Evolutionary conservation across 805 yeast genomes (phyloP), one percentile per base, ranked within the genome.

Genomic region (Wickerhamomyces tratensis): DNA sequence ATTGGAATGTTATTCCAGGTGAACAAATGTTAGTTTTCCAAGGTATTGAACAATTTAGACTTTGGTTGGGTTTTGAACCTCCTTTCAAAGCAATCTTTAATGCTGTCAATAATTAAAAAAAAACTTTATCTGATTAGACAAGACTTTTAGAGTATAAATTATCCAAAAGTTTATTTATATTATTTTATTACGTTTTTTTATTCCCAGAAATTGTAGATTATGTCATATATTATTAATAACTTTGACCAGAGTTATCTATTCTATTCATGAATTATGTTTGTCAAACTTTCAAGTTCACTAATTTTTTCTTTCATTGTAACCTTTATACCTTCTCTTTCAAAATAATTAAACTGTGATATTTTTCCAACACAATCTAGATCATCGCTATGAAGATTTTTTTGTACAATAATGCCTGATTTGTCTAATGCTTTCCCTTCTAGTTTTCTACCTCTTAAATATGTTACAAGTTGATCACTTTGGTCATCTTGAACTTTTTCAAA

Each of bases 11-110:
- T n/a, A 73, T 91, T 49, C 84, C 89, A 8, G 99, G 99, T 11
- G 78, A 83, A 33, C 86, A 88, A 55, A 85, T 94, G 93, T 72
- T 93, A 49, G 88, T 89, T 14, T 80, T 85, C 63, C 98, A 93
- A 65, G 99, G 97, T 39, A 80, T 85, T 40, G 86, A 75, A 49
- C 98, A 93, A 65, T 88, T 89, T 59, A 65, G 72, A 48, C 63
- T 77, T 43, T 91, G 94, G 82, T 86, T 84, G 10, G 82, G 83
- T 0, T 59, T 71, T 40, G 62, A 53, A 27, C 81, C 89, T 5
- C 86, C 88, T 20, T 82, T 77, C 61, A 61, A 68, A 31, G 74
- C 71, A 20, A 71, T 82, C 38, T 77, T 73, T 50, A 67, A 74
- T 15, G 87, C 86, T 30, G 91, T 84, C 40, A 59, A 48, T 26